phyloP scores from a whole-genome alignment of 176 grass and related monocot genomes.

The Oryza rufipogon region DNA sequence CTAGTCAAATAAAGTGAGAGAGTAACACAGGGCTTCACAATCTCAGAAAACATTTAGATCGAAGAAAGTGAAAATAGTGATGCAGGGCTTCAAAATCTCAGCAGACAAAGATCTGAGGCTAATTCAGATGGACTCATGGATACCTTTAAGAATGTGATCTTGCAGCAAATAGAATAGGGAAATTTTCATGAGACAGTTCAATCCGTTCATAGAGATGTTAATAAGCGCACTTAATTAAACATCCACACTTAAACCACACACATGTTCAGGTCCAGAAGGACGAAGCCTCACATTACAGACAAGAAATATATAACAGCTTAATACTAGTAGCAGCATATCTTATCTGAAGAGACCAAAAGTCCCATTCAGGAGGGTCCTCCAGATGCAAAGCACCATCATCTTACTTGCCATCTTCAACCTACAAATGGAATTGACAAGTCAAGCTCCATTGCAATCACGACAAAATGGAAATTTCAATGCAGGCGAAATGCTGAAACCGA shows the following conservation, averaged over 20 bases:
- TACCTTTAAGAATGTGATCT: too few species aligned
- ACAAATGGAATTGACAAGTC: background rate
- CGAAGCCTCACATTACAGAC: too few species aligned
- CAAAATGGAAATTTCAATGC: background rate
- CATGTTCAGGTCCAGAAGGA: too few species aligned
- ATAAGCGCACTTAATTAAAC: background rate
- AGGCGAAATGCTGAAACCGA: background rate
- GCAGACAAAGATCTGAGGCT: too few species aligned
- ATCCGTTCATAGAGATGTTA: background rate
- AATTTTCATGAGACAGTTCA: background rate
- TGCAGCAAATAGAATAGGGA: too few species aligned
- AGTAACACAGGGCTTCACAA: too few species aligned
- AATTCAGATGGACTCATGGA: too few species aligned
- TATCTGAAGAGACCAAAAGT: background rate
- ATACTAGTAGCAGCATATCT: background rate
- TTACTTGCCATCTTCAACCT: conserved; percentile 13
- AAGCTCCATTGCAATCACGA: background rate
- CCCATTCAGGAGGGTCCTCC: background rate
- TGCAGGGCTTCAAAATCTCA: too few species aligned
- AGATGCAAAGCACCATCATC: background rate
- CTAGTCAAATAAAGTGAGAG: too few species aligned
- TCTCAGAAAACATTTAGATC: too few species aligned
- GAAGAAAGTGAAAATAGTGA: too few species aligned
- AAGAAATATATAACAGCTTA: background rate
- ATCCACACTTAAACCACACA: background rate